Base-by-base conservation (phyloP, 139 green algal genomes). In the Micractinium conductrix region DNA sequence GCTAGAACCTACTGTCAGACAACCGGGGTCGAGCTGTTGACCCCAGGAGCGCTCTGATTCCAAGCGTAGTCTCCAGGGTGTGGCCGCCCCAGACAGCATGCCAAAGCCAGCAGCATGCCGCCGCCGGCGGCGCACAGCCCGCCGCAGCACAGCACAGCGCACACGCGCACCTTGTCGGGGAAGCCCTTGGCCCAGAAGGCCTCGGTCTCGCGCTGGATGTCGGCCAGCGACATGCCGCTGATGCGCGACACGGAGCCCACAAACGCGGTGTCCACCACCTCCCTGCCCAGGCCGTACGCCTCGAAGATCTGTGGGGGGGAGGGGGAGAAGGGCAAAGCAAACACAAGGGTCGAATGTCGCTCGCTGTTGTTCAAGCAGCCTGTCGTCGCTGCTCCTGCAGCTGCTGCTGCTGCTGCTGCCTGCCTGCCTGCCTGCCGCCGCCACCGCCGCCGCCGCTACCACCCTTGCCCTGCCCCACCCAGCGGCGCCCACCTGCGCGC, bases 231-330 rank as follows among this genome's bases (percentile, higher is more conserved):
- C 89, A 99, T 93, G 87, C 97, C 97, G 42, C 97, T 97, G 80
- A 99, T 99, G 90, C 97, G 96, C 4, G 93, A 98, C 14, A 99
- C 97, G 33, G 91, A 93, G 80, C 96, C 96, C 16, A 67, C 85
- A 85, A 95, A 96, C 72, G 92, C 92, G 26, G 92, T 81, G 87
- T 98, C 95, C 48, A 99, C 91, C 48, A 99, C 93, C 80, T 99
- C 97, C 28, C 82, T 79, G 70, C 95, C 95, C 84, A 99, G 92
- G 53, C 97, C 97, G 84, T 99, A 99, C n/a, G 92, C 94, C 92
- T 99, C 97, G 87, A 99, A 99, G 91, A 99, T 99, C 87, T 95
- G 86, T 28, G 35, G 80, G n/a, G 91, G 88, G 38, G 70, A 84
- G 62, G 22, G 65, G 35, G 74, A 9, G 55, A 24, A 22, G 26